phyloP scores from a whole-genome alignment of 176 grass and related monocot species.

The Oryza nivara region DNA sequence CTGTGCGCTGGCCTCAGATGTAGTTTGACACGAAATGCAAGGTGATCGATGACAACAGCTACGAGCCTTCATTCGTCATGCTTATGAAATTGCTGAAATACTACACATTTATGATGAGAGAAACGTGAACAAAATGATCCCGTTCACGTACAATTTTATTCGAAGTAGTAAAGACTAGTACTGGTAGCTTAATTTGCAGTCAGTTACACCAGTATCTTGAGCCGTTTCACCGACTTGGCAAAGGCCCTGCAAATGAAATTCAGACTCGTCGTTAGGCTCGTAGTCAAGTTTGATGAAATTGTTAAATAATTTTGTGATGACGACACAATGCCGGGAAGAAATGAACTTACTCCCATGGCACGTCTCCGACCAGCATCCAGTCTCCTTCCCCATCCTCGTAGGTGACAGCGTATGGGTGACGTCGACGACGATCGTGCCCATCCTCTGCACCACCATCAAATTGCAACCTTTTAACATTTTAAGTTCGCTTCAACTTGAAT shows the following conservation, averaged over 20 bases:
- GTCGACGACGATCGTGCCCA: constrained; percentile 9
- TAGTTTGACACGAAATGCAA: neutral
- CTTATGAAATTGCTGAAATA: neutral
- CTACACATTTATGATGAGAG: neutral
- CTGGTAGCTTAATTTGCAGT: neutral
- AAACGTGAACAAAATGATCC: neutral
- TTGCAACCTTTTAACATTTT: neutral
- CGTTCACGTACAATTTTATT: neutral
- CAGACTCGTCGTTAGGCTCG: neutral
- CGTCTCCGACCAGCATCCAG: constrained; percentile 75
- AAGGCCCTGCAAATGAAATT: constrained; percentile 46
- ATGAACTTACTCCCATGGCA: constrained; percentile 74
- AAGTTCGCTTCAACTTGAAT: neutral
- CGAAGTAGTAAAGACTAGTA: neutral
- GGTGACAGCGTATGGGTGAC: constrained; percentile 43
- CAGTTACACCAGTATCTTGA: constrained; percentile 60
- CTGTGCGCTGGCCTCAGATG: neutral
- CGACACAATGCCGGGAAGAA: too few relatives aligned
- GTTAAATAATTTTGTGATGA: neutral
- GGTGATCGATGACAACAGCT: neutral
- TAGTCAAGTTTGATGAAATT: neutral
- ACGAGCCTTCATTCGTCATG: neutral
- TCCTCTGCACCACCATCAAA: neutral
- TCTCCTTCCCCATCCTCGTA: constrained; percentile 81
- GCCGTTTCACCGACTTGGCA: constrained; percentile 62